Evolutionary conservation across 176 grass and related monocot species (phyloP), one percentile per base, ranked within the genome.

Genomic region (Typha latifolia): DNA sequence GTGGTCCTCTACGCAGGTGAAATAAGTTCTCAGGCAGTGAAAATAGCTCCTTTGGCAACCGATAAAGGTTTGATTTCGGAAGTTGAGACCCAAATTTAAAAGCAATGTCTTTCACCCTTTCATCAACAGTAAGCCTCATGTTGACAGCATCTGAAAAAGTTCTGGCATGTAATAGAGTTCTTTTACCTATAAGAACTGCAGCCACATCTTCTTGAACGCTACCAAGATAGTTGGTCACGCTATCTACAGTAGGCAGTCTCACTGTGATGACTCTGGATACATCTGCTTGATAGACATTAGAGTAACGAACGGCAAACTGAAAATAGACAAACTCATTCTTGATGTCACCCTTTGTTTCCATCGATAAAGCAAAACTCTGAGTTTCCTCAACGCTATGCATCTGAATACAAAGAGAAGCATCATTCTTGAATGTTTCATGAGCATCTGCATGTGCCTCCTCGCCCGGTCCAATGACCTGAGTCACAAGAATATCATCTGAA

Each of bases 401-500:
- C 72, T 99, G 86, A 73, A 99, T 90, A 70, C 77, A 80, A 77
- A 87, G 85, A 12, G 94, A 99, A 70, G 78, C 67, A 61, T 93
- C 94, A 62, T 85, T 83, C 72, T 90, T 99, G 77, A 99, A 99
- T 49, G 85, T 83, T 82, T 93, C 94, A 77, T 93, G 94, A 62
- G 86, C 79, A 84, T 99, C 94, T 76, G 84, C 74, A 73, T 78
- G 72, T 47, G 89, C 88, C 75, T 99, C 94, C 83, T 93, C 89
- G 68, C 94, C 94, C 21, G 94, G 94, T 8, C 89, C 94, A 78
- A 99, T 93, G 72, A 99, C 89, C 78, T 99, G 94, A 51, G 86
- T 90, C 48, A 99, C 89, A 69, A 93, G 79, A 82, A 99, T 84
- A 66, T 82, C 86, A 72, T 99, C 89, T 37, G 94, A 93, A 76